phyloP scores from a whole-genome alignment of 129 eudicot species.

The Escallonia rubra region DNA sequence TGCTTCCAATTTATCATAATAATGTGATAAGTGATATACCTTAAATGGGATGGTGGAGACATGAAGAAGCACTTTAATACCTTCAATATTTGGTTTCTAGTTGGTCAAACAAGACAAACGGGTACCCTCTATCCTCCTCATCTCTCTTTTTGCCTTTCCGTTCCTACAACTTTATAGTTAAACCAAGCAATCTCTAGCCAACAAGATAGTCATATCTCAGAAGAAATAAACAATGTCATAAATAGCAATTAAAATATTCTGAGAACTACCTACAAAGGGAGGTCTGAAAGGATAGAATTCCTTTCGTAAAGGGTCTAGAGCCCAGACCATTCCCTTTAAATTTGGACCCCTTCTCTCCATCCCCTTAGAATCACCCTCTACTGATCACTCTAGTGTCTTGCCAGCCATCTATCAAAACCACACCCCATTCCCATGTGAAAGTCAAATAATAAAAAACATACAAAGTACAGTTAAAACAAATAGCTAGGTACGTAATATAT shows the following conservation, averaged over 20 bases:
- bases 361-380: conserved; percentile 12
- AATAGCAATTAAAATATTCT: too few relatives aligned
- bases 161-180: too few relatives aligned
- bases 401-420: too few relatives aligned
- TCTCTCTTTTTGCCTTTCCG: not conserved
- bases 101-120: conserved; percentile 19
- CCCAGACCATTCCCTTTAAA: conserved; percentile 9
- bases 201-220: too few relatives aligned
- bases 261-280: too few relatives aligned
- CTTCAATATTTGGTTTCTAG: not conserved
- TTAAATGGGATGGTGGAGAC: conserved; percentile 24
- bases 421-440: conserved; percentile 6
- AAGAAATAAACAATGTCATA: too few relatives aligned
- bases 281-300: not conserved
- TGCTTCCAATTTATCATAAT: not conserved
- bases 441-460: not conserved
- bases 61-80: not conserved
- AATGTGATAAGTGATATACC: not conserved
- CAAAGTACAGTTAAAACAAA: too few relatives aligned
- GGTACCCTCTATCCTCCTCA: not conserved
- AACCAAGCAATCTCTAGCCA: too few relatives aligned
- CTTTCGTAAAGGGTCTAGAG: conserved; percentile 4
- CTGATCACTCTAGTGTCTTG: conserved; percentile 1
- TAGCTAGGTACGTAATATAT: too few relatives aligned
- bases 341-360: conserved; percentile 8